A percentile compares a stretch with the other conserved stretches of the same genome.
These are phyloP conservation scores for Monilinia fructicola DNA, from an alignment of 2,329 filamentous ascomycete species.

Conservation along the genomic window DNA sequence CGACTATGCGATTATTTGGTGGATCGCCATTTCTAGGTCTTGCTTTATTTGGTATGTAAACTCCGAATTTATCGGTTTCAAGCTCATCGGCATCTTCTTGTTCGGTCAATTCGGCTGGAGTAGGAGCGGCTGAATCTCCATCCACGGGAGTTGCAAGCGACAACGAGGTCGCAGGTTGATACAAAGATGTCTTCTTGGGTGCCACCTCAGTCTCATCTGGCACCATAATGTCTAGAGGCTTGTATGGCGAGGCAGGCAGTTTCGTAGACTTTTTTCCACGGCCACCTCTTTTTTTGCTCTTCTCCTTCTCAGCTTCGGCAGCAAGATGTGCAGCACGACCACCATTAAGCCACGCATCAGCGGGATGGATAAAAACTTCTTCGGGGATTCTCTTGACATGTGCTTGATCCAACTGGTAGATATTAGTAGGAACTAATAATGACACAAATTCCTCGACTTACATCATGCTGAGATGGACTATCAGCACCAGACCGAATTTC, in stretches of 20 bases:
- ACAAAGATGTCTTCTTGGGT: conserved; percentile 26
- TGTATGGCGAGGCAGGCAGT: conserved; percentile 15
- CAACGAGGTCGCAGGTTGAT: conserved; percentile 24
- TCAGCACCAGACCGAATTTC: conserved; percentile 25
- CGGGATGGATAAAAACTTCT: conserved; percentile 10
- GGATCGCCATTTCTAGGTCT: conserved; percentile 32
- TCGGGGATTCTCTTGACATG: conserved; percentile 20
- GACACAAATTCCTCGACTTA: conserved; percentile 28
- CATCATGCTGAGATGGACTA: conserved; percentile 32
- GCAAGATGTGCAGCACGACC: conserved; percentile 19
- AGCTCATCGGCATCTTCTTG: conserved; percentile 28
- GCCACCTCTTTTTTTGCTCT: conserved; percentile 15
- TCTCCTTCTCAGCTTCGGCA: conserved; percentile 23
- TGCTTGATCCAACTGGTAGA: conserved; percentile 29
- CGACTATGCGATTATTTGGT: conserved; percentile 34
- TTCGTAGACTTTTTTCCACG: conserved; percentile 22
- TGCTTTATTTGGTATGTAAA: conserved; percentile 31
- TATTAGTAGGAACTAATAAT: conserved; percentile 23
- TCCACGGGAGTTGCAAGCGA: conserved; percentile 23
- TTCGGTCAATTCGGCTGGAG: conserved; percentile 31
- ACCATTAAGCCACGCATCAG: conserved; percentile 18
- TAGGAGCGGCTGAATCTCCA: conserved; percentile 29
- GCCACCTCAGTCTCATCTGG: conserved; percentile 25
- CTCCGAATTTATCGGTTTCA: conserved; percentile 36
- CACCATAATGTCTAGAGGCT: background rate